Percentiles rank a stretch among this genome's conserved stretches.
Evolutionary conservation across 495 filamentous ascomycete species (phyloP).

Genomic region (Penicillium desertorum): DNA sequence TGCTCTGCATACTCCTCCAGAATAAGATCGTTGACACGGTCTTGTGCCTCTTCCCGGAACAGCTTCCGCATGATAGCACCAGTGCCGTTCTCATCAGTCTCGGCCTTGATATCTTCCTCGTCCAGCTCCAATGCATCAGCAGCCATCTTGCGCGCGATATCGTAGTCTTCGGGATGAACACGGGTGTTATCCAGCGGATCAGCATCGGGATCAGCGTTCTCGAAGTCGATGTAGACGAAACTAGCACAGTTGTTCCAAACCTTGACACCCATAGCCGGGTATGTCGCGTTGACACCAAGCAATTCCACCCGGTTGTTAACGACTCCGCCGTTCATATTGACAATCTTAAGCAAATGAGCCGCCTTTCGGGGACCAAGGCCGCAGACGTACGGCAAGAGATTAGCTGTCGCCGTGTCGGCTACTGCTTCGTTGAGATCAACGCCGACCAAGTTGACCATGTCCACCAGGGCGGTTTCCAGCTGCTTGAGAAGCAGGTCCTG

Average conservation of each 20-base stretch:
- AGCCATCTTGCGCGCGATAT: conserved; percentile 95
- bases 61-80: conserved; percentile 90
- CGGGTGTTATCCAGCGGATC: conserved; percentile 96
- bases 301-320: conserved; percentile 81
- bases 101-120: conserved; percentile 95
- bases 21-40: conserved; percentile 93
- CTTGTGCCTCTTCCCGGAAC: conserved; percentile 84
- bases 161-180: conserved; percentile 97
- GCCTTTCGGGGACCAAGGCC: conserved; percentile 94
- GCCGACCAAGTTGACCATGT: conserved; percentile 95
- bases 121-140: conserved; percentile 94
- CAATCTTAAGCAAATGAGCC: conserved; percentile 79
- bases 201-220: conserved; percentile 68
- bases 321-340: conserved; percentile 82
- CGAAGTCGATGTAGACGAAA: conserved; percentile 87
- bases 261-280: conserved; percentile 79
- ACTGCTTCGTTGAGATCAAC: conserved; percentile 94
- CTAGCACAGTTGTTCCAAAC: conserved; percentile 97
- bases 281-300: conserved; percentile 77
- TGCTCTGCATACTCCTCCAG: conserved; percentile 97
- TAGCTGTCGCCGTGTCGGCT: conserved; percentile 71
- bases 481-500: conserved; percentile 81
- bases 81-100: conserved; percentile 81
- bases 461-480: conserved; percentile 91
- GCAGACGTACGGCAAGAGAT: conserved; percentile 86